A percentile compares a stretch with the other conserved stretches of the same genome.
Evolutionary conservation across 106 monocot genomes (phyloP).

Genomic region (Cymbidium sinense): DNA sequence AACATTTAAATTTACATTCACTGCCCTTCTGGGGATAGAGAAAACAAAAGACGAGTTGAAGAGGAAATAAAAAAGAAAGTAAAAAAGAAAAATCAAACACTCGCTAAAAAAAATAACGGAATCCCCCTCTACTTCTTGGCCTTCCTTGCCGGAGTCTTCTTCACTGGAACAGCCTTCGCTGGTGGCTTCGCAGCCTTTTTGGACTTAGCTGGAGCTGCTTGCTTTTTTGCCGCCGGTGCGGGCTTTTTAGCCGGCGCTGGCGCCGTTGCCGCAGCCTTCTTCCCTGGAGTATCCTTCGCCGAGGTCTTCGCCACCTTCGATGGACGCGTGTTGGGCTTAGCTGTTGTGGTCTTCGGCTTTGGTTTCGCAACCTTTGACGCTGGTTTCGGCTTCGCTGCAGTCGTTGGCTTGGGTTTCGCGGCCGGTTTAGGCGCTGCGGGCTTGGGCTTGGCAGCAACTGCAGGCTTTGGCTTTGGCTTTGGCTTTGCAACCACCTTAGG

Average conservation of each 20-base stretch:
- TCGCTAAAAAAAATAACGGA: not conserved
- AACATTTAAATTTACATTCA: constrained; percentile 1
- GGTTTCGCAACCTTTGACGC: not conserved
- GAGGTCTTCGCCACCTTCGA: constrained; percentile 9
- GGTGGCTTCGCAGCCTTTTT: constrained; percentile 28
- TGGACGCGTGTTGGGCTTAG: constrained; percentile 1
- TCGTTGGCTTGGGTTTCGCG: constrained; percentile 9
- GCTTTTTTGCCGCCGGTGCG: constrained; percentile 2
- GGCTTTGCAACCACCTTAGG: constrained; percentile 17
- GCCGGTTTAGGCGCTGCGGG: not conserved
- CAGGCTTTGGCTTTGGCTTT: constrained; percentile 21
- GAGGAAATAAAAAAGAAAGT: not conserved
- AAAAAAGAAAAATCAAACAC: not conserved
- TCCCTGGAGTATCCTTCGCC: constrained; percentile 3
- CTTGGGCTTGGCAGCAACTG: constrained; percentile 28
- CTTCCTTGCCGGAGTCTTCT: constrained; percentile 7
- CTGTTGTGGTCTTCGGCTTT: not conserved
- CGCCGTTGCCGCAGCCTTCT: not conserved
- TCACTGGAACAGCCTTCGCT: not conserved
- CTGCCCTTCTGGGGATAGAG: not conserved
- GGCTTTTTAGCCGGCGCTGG: not conserved
- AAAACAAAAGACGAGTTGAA: not conserved
- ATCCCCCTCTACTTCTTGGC: not conserved
- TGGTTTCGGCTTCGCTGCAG: not conserved
- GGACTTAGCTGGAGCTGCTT: not conserved